Base-by-base conservation (phyloP, 108 stramenopile species). In the Skeletonema potamos region DNA sequence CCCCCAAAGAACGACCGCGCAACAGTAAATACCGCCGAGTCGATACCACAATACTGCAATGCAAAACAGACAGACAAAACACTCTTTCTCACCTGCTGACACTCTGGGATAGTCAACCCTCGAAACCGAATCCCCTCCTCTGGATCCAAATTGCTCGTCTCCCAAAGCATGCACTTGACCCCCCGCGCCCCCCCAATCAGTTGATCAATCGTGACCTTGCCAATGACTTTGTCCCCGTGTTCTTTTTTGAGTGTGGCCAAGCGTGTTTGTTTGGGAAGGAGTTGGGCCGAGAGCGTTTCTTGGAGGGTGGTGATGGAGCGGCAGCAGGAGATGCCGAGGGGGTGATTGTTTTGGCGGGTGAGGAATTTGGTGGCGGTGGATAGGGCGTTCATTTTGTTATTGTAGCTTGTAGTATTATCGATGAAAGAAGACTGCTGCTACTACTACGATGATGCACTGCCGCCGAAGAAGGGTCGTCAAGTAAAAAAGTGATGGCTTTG, bases 111-210 rank as follows among this genome's bases (percentile, higher is more conserved):
- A 77, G 98, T 96, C 77, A 95, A 67, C 30, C 99, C 99, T 24
- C 99, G 89, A 89, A 99, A 99, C 54, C 99, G 96, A 82, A 99
- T 99, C 29, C 99, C 99, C 84, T 99, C 99, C 33, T 97, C 91
- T 9, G 99, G 83, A 77, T 99, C 99, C 69, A 99, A 90, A 79
- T 98, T 96, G 66, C 96, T 97, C 32, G 99, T 99, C 69, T 99
- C 99, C 98, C 98, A 99, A 64, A 98, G 73, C 97, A 99, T 98
- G 84, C 97, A 98, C 82, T 99, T 98, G 68, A 99, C 97, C 33
- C 95, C 92, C 59, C 99, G 92, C 18, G 97, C 98, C 2, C 99
- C 99, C 27, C 99, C 99, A 66, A 98, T 95, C 62, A 95, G 90
- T 82, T 98, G 97, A 75, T 96, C 96, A 58, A 97, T 92, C 54